Evolutionary conservation across 2,329 filamentous ascomycete species (phyloP).

Genomic region (Alternaria brassicae): DNA sequence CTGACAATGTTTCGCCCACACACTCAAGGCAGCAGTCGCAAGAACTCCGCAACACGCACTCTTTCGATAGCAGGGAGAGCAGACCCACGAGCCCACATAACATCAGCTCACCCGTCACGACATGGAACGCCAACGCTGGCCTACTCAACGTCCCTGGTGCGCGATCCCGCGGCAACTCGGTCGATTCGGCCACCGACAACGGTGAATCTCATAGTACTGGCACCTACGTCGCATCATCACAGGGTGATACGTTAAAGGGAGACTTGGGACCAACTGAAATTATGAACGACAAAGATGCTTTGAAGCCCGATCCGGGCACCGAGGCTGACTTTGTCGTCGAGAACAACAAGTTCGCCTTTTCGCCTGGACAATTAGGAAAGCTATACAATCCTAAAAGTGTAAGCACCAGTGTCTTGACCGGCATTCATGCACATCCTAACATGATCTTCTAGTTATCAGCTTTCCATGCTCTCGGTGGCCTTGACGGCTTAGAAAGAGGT

Average conservation of each 20-base stretch:
- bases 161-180: slow-evolving; percentile 69
- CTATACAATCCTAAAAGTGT: slow-evolving; percentile 81
- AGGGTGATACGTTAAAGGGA: slow-evolving; percentile 53
- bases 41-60: slow-evolving; percentile 63
- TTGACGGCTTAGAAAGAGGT: slow-evolving; percentile 76
- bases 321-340: slow-evolving; percentile 72
- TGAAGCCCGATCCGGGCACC: slow-evolving; percentile 77
- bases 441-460: slow-evolving; percentile 50
- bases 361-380: slow-evolving; percentile 81
- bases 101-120: slow-evolving; percentile 67
- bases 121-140: slow-evolving; percentile 61
- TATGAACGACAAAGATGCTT: slow-evolving; percentile 70
- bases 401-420: slow-evolving; percentile 35
- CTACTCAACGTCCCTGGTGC: slow-evolving; percentile 69
- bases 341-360: slow-evolving; percentile 81
- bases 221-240: slow-evolving; percentile 61
- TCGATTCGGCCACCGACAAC: slow-evolving; percentile 68
- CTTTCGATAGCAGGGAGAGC: slow-evolving; percentile 70
- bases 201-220: slow-evolving; percentile 64
- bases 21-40: slow-evolving; percentile 42
- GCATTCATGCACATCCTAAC: not conserved
- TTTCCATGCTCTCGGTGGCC: slow-evolving; percentile 76
- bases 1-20: slow-evolving; percentile 37
- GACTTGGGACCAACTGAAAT: slow-evolving; percentile 59
- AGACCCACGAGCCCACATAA: slow-evolving; percentile 72